These are phyloP conservation scores for Chenopodium berlandieri DNA, from an alignment of 148 eudicot species.

Conservation along the genomic window DNA sequence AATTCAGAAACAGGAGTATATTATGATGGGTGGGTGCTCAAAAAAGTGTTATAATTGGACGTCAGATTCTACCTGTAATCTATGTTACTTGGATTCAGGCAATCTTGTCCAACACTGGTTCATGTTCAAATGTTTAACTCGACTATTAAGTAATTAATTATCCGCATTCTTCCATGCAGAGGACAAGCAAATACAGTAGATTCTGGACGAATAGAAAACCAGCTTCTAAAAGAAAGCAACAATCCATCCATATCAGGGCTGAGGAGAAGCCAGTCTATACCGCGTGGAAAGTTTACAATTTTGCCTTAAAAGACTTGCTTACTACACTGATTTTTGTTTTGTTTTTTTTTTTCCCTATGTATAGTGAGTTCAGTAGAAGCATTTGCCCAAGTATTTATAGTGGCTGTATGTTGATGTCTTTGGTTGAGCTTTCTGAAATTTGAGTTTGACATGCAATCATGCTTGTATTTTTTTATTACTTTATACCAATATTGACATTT, in stretches of 20 bases:
- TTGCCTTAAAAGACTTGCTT: constrained; percentile 36
- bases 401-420: constrained; percentile 16
- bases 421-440: constrained; percentile 13
- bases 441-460: background rate
- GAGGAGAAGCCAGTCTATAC: constrained; percentile 78
- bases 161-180: constrained; percentile 33
- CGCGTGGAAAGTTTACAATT: constrained; percentile 66
- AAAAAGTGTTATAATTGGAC: background rate
- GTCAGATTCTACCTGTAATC: background rate
- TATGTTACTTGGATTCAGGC: too few species aligned
- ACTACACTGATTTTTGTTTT: background rate
- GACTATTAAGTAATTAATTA: background rate
- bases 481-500: background rate
- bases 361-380: constrained; percentile 27
- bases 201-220: constrained; percentile 44
- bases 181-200: constrained; percentile 42
- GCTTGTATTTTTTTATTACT: background rate
- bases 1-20: too few species aligned
- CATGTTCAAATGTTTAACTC: too few species aligned
- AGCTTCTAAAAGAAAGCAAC: constrained; percentile 48
- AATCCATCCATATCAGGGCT: constrained; percentile 40
- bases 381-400: constrained; percentile 16
- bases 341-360: background rate
- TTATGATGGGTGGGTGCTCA: background rate
- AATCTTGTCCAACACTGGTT: too few species aligned